A percentile compares a stretch with the other conserved stretches of the same genome.
Conservation (phyloP, 1,284 basidiomycete species). For the Phaffia rhodozyma region DNA sequence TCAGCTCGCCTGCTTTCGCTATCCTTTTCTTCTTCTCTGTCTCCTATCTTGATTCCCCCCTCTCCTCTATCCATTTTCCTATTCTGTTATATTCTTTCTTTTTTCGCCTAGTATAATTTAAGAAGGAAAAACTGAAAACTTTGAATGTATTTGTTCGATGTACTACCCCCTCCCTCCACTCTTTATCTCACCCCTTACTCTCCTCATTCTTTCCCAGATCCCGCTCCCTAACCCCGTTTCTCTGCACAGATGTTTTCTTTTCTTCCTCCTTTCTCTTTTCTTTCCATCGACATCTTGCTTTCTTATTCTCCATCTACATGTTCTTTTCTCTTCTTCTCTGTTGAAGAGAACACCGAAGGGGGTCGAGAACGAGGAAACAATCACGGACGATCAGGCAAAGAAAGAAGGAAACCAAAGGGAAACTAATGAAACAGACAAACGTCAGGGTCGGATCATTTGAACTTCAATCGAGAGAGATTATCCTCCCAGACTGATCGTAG, state of each 20-base stretch:
- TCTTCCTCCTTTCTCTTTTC: not conserved
- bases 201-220: not conserved
- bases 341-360: too few species aligned
- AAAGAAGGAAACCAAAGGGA: too few species aligned
- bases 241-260: not conserved
- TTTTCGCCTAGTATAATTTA: not conserved
- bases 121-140: not conserved
- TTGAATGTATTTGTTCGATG: not conserved
- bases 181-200: not conserved
- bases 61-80: not conserved
- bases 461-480: too few species aligned
- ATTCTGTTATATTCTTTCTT: not conserved
- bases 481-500: too few species aligned
- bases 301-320: too few species aligned
- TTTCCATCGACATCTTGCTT: too few species aligned
- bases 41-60: not conserved
- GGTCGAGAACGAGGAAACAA: too few species aligned
- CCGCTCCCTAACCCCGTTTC: not conserved
- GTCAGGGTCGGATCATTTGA: too few species aligned
- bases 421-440: too few species aligned
- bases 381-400: too few species aligned
- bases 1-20: not conserved
- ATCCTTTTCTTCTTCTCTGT: not conserved
- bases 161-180: too few species aligned
- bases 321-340: not conserved